Conservation (phyloP, 2,329 filamentous ascomycete species). For the Karstenula rhodostoma region DNA sequence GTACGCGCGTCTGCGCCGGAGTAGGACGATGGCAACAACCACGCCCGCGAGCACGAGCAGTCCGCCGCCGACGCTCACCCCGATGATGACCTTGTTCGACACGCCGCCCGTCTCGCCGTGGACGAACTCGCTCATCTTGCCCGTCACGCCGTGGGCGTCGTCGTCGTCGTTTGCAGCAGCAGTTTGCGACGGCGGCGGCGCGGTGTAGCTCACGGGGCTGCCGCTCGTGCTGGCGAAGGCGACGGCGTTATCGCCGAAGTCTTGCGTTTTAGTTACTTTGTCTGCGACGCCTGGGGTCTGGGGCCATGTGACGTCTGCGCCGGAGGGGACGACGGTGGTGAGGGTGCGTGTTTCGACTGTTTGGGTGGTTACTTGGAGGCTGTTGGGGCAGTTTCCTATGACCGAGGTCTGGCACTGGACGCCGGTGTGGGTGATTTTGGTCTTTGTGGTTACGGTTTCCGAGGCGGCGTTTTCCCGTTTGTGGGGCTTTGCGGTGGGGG, state of each 20-base stretch:
- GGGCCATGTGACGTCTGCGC: constrained; percentile 53
- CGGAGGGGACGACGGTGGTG: constrained; percentile 44
- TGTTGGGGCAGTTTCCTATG: constrained; percentile 60
- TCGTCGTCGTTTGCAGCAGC: background rate
- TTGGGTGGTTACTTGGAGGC: constrained; percentile 56
- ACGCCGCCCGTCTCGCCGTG: constrained; percentile 45
- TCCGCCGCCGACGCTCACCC: constrained; percentile 58
- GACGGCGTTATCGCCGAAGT: constrained; percentile 55
- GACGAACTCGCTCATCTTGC: constrained; percentile 13
- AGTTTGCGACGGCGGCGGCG: constrained; percentile 32
- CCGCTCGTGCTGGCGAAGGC: constrained; percentile 53
- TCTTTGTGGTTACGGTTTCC: constrained; percentile 53
- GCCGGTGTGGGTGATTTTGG: constrained; percentile 55
- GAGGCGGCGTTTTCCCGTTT: constrained; percentile 41
- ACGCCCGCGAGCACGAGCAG: constrained; percentile 49
- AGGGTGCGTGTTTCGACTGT: constrained; percentile 51
- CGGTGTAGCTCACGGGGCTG: constrained; percentile 55
- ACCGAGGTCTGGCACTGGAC: constrained; percentile 54
- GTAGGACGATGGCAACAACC: constrained; percentile 17
- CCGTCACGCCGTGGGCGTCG: background rate
- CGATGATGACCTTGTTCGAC: constrained; percentile 58
- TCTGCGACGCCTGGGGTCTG: constrained; percentile 44
- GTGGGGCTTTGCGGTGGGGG: constrained; percentile 25
- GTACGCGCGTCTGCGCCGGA: constrained; percentile 4
- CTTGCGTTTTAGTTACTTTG: constrained; percentile 31